These are phyloP conservation scores for Pascua sp. DNA, from an alignment of 1,284 basidiomycete genomes.

Conservation along the genomic window DNA sequence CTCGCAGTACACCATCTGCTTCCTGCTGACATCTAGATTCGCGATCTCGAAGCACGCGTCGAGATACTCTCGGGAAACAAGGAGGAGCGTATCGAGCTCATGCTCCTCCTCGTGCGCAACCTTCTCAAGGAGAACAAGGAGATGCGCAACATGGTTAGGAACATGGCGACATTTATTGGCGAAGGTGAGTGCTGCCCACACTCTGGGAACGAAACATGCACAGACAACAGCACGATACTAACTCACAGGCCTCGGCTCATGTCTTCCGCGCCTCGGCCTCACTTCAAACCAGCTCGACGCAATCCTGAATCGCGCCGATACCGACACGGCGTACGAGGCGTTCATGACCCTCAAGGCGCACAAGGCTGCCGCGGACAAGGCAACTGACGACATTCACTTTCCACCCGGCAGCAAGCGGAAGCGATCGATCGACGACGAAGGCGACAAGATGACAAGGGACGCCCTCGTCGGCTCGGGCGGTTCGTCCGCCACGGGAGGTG, in stretches of 20 bases:
- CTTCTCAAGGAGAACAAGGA: conserved; percentile 83
- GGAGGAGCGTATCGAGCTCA: conserved; percentile 76
- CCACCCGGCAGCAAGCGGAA: conserved; percentile 27
- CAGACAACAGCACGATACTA: background rate
- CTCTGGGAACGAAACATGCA: too few relatives aligned
- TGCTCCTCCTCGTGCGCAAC: conserved; percentile 78
- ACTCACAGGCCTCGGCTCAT: conserved; percentile 56
- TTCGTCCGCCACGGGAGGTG: too few relatives aligned
- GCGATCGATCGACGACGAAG: conserved; percentile 11
- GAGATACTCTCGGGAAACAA: conserved; percentile 83
- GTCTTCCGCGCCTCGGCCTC: conserved; percentile 67
- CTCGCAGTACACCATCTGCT: too few relatives aligned
- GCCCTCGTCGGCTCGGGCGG: too few relatives aligned
- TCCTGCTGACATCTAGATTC: conserved; percentile 59
- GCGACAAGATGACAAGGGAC: conserved; percentile 1
- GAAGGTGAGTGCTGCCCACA: conserved; percentile 61
- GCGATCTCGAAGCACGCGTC: conserved; percentile 84
- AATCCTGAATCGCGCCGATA: conserved; percentile 76
- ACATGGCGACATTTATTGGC: conserved; percentile 72
- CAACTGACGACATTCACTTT: conserved; percentile 6
- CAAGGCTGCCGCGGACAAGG: conserved; percentile 15
- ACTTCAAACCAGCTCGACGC: conserved; percentile 68
- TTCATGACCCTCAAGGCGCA: conserved; percentile 58
- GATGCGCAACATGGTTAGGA: conserved; percentile 70
- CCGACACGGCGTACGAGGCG: conserved; percentile 84